A percentile compares a stretch with the other conserved stretches of the same genome.
Evolutionary conservation across 2,329 filamentous ascomycete species (phyloP).

Genomic region (Helminthosporium solani): DNA sequence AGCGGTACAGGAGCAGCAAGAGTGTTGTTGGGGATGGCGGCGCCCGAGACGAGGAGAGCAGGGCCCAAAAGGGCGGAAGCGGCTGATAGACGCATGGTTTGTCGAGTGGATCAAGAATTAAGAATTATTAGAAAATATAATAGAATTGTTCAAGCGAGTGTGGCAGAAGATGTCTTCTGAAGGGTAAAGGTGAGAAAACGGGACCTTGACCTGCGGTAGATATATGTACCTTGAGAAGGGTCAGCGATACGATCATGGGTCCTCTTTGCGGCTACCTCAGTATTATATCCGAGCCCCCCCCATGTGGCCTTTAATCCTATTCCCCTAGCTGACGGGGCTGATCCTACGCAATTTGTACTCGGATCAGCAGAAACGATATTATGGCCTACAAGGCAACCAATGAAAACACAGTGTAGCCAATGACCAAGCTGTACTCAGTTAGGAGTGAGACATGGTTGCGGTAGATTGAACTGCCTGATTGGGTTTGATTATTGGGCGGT

Average conservation of each 20-base stretch:
- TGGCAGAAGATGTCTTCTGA: not conserved
- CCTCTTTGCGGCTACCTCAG: not conserved
- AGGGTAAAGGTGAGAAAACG: not conserved
- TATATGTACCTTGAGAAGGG: not conserved
- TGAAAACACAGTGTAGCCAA: not conserved
- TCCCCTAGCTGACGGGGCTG: not conserved
- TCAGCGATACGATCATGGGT: not conserved
- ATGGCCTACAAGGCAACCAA: not conserved
- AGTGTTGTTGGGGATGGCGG: not conserved
- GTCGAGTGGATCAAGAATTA: not conserved
- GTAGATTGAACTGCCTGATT: not conserved
- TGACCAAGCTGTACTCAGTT: not conserved
- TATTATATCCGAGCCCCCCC: not conserved
- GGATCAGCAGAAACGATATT: not conserved
- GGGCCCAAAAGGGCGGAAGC: constrained; percentile 1
- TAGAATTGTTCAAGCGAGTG: not conserved
- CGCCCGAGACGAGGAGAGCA: not conserved
- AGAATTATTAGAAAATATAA: not conserved
- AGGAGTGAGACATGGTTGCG: not conserved
- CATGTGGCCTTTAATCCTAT: not conserved
- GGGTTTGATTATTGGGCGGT: not conserved
- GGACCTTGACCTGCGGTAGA: not conserved
- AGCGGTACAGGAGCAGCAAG: not conserved
- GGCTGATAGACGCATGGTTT: not conserved
- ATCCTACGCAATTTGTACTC: not conserved